phyloP scores from a whole-genome alignment of 176 grass and related monocot species.

The Dendrocalamus sinicus region DNA sequence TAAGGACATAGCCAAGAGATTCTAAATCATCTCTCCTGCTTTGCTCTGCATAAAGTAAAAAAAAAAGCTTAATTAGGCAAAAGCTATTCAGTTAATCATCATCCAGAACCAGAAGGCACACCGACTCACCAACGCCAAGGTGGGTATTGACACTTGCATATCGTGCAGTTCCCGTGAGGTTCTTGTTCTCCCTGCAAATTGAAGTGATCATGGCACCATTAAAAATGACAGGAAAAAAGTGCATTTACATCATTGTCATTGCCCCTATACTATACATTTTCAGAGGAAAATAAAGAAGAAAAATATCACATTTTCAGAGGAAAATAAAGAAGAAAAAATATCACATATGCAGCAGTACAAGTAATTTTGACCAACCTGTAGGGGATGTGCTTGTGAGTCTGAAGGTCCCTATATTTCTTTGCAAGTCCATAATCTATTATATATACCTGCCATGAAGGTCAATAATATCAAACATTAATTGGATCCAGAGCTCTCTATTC shows the following conservation, averaged over 20 bases:
- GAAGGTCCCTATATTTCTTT: conserved; percentile 77
- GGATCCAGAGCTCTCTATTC: neutral
- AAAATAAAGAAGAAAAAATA: neutral
- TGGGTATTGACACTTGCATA: conserved; percentile 94
- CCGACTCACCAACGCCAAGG: conserved; percentile 78
- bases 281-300: neutral
- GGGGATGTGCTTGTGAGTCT: conserved; percentile 82
- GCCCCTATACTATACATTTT: neutral
- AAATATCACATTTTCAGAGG: neutral
- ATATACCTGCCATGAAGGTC: conserved; percentile 59
- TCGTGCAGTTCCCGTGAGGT: conserved; percentile 81
- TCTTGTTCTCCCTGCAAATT: conserved; percentile 79
- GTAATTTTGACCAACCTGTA: conserved; percentile 59
- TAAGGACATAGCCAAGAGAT: conserved; percentile 84
- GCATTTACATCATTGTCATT: neutral
- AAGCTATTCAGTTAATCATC: neutral
- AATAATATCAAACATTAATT: neutral
- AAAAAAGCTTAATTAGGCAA: neutral
- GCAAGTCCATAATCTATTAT: conserved; percentile 86
- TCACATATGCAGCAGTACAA: neutral
- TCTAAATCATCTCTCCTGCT: conserved; percentile 87
- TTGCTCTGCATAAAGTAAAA: conserved; percentile 61
- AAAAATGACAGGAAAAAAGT: neutral
- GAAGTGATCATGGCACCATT: conserved; percentile 26
- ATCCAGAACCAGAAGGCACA: neutral